Base-by-base conservation (phyloP, 129 eudicot species). In the Chrysanthemum seticuspe region DNA sequence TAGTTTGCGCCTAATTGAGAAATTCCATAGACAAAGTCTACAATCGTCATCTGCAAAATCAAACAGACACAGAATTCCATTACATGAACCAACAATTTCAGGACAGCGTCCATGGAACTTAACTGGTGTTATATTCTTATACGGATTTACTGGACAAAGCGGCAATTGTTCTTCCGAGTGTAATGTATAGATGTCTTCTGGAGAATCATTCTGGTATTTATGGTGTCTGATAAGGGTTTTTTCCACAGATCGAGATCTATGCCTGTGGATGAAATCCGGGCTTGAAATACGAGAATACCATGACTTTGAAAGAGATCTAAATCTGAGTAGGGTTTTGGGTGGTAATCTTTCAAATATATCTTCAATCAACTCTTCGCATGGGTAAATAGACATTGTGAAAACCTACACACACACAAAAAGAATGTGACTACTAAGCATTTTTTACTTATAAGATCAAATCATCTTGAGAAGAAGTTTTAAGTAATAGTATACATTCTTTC, bases 31-130 rank as follows among this genome's bases (percentile, higher is more conserved):
- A 19, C 34, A 15, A 19, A 57, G 18, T 4, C 25, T 40, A 1
- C 47, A 40, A 2, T 40, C 47, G 0, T 40, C 9, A 40, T 40
- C 47, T 40, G 47, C 0, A 40, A 3, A 57, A 15, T 16, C 62
- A 8, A 4, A 57, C 10, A 57, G 13, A 57, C 62, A 57, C 10
- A 57, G 3, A 19, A 57, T 57, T 16, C 62, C 62, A 18, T 57
- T 57, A 57, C 62, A 57, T 19, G 62, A 57, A 19, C 62, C 62
- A 57, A 57, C 62, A 57, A 19, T 57, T n/a, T n/a, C 2, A 54
- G 62, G 19, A 16, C 19, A 57, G 31, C 9, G 10, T 54, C 47
- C 47, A 40, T 6, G 21, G 21, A 13, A 54, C 59, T 54, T 18
- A n/a, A n/a, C 59, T 40, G 10, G 10, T 1, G 10, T 40, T 40